phyloP scores from a whole-genome alignment of 768 basidiomycete genomes.

The Podaxis sp. region DNA sequence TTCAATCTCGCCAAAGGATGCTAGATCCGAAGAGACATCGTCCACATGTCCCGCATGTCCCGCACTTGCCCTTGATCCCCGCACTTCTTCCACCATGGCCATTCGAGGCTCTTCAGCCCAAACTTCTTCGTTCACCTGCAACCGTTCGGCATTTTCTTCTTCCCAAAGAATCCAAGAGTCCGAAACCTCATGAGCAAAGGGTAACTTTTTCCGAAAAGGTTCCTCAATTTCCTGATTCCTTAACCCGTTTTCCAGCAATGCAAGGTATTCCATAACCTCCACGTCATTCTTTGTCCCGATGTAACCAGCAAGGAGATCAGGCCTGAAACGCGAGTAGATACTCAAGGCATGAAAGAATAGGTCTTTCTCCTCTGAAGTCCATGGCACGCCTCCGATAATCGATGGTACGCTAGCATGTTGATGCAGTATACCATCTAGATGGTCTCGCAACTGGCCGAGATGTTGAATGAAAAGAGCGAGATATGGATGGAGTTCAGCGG shows the following conservation, averaged over 20 bases:
- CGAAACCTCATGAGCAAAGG: conserved; percentile 64
- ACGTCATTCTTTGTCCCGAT: conserved; percentile 61
- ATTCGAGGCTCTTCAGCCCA: conserved; percentile 16
- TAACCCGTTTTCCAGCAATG: conserved; percentile 39
- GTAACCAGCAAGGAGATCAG: conserved; percentile 69
- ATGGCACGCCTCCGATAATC: conserved; percentile 31
- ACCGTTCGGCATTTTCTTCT: conserved; percentile 33
- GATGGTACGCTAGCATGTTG: background rate
- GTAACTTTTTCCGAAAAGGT: conserved; percentile 63
- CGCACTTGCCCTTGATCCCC: background rate
- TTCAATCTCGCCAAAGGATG: background rate
- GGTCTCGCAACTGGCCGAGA: background rate
- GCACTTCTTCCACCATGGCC: background rate
- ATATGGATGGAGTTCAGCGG: conserved; percentile 3
- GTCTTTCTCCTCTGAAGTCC: conserved; percentile 68
- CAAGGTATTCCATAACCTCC: conserved; percentile 69
- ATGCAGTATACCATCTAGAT: background rate
- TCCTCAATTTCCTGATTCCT: conserved; percentile 4
- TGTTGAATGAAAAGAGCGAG: background rate
- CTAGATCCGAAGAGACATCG: background rate
- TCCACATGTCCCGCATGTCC: background rate
- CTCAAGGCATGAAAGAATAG: conserved; percentile 67
- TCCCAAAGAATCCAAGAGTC: conserved; percentile 46
- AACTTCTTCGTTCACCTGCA: conserved; percentile 23
- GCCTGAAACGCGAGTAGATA: conserved; percentile 64